These are phyloP conservation scores for Xylaria venustula DNA, from an alignment of 495 filamentous ascomycete species.

Conservation along the genomic window DNA sequence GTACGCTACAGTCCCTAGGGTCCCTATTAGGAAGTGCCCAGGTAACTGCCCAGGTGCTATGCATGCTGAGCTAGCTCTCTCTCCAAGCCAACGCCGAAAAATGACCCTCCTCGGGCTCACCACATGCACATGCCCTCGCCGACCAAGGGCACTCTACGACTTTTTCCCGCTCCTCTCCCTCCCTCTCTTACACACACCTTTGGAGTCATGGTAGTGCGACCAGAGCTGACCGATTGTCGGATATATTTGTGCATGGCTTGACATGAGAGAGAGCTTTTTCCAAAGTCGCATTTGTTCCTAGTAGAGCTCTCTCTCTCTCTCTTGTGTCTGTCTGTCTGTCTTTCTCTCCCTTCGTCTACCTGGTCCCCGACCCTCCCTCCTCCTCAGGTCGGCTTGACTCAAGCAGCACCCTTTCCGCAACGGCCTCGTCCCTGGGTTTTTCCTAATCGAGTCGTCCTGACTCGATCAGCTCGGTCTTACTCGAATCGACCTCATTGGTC, in stretches of 20 bases:
- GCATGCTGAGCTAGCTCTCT: background rate
- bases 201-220: slow-evolving; percentile 26
- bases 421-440: background rate
- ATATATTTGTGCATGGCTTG: slow-evolving; percentile 24
- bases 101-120: slow-evolving; percentile 13
- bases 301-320: background rate
- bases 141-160: background rate
- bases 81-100: slow-evolving; percentile 7
- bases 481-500: slow-evolving; percentile 13
- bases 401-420: background rate
- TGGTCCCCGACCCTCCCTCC: slow-evolving; percentile 12
- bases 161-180: slow-evolving; percentile 3
- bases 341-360: no score
- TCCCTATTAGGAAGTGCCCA: no score
- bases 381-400: slow-evolving; percentile 10
- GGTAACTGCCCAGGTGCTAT: background rate
- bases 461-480: slow-evolving; percentile 1
- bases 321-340: background rate
- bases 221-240: slow-evolving; percentile 23
- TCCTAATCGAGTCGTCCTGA: slow-evolving; percentile 8
- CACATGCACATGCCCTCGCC: background rate
- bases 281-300: slow-evolving; percentile 13
- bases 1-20: no score
- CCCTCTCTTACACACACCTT: slow-evolving; percentile 10
- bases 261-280: slow-evolving; percentile 17